A percentile compares a stretch with the other conserved stretches of the same genome.
These are phyloP conservation scores for Aspergillus chevalieri DNA, from an alignment of 2,329 filamentous ascomycete species.

Conservation along the genomic window DNA sequence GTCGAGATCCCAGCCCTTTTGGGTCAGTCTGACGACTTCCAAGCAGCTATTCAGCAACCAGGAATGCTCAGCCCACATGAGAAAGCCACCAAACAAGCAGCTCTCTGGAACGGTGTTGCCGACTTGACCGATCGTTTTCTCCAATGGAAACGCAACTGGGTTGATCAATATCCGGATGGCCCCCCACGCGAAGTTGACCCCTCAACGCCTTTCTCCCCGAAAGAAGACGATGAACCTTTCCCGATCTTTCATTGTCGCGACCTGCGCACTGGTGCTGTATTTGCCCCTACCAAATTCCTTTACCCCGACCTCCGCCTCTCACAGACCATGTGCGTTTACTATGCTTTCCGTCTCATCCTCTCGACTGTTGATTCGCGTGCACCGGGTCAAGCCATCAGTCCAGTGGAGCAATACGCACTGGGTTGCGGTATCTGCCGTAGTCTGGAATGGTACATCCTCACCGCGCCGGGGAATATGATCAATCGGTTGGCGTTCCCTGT, in stretches of 20 bases:
- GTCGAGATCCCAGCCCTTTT: conserved; percentile 29
- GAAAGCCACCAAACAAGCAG: conserved; percentile 24
- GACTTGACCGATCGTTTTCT: conserved; percentile 25
- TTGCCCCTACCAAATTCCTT: conserved; percentile 23
- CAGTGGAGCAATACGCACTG: conserved; percentile 27
- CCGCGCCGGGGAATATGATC: conserved; percentile 34
- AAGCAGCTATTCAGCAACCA: conserved; percentile 13
- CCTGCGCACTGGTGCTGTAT: conserved; percentile 26
- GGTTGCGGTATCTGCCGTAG: conserved; percentile 32
- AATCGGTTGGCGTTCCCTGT: conserved; percentile 33
- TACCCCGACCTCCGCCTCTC: conserved; percentile 32
- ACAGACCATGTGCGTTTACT: conserved; percentile 34
- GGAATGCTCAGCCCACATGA: conserved; percentile 24
- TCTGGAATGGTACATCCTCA: conserved; percentile 31
- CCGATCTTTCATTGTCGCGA: conserved; percentile 29
- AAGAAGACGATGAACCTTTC: conserved; percentile 17
- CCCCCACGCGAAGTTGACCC: conserved; percentile 18
- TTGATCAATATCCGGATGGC: conserved; percentile 27
- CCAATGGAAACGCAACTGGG: conserved; percentile 27
- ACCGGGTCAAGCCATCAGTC: conserved; percentile 22
- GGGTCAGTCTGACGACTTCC: conserved; percentile 25
- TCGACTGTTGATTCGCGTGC: conserved; percentile 29
- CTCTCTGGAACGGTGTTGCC: conserved; percentile 30
- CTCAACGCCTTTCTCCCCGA: conserved; percentile 8
- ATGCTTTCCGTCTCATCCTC: conserved; percentile 25